Conservation (phyloP, 164 flowering plant species). For the Liquidambar formosana region DNA sequence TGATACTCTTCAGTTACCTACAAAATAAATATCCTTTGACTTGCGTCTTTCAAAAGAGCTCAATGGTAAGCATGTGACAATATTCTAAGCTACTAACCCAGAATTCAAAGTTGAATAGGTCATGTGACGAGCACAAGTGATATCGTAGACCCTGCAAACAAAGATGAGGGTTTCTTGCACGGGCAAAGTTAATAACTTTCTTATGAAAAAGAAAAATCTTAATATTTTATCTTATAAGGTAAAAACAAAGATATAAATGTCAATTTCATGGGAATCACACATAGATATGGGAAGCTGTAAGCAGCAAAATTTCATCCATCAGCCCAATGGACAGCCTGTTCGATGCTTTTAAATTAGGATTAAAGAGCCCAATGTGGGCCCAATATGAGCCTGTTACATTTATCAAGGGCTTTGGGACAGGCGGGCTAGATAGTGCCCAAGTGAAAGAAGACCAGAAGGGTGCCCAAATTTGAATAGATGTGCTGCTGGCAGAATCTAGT, state of each 20-base stretch:
- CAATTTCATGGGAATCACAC: not conserved
- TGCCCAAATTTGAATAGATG: too few relatives aligned
- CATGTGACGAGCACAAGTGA: slow-evolving; percentile 82
- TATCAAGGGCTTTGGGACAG: too few relatives aligned
- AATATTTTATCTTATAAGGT: not conserved
- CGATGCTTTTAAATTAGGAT: too few relatives aligned
- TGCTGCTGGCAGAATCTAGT: too few relatives aligned
- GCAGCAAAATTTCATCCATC: too few relatives aligned
- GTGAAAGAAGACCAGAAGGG: too few relatives aligned
- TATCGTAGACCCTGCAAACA: slow-evolving; percentile 71
- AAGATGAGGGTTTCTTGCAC: not conserved
- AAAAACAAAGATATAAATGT: not conserved
- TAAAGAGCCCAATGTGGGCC: too few relatives aligned
- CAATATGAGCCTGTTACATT: too few relatives aligned
- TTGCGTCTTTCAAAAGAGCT: slow-evolving; percentile 9
- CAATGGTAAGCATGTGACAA: slow-evolving; percentile 14
- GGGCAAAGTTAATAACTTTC: not conserved
- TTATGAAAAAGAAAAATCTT: not conserved
- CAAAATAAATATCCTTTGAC: slow-evolving; percentile 24
- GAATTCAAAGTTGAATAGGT: slow-evolving; percentile 89
- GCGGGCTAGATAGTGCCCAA: too few relatives aligned
- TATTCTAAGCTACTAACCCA: slow-evolving; percentile 72
- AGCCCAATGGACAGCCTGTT: too few relatives aligned
- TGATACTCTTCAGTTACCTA: slow-evolving; percentile 89
- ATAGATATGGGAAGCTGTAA: too few relatives aligned